phyloP scores from a whole-genome alignment of 129 eudicot species.

The Pittosporum tobira region DNA sequence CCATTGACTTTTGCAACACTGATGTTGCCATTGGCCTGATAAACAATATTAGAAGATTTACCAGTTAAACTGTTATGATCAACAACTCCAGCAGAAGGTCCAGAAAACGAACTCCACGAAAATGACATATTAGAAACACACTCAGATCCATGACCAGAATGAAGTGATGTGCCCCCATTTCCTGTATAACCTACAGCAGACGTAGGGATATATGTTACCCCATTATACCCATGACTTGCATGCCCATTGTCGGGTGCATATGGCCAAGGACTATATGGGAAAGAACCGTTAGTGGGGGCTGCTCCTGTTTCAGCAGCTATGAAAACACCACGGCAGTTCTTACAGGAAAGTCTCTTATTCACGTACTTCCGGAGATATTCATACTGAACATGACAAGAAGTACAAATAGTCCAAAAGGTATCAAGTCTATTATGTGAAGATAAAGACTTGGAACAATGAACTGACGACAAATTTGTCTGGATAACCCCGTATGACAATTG shows the following conservation, averaged over 20 bases:
- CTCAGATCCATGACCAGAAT: conserved; percentile 55
- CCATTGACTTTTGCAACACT: conserved; percentile 34
- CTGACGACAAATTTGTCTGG: conserved; percentile 18
- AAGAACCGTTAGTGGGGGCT: conserved; percentile 52
- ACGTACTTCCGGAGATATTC: conserved; percentile 90
- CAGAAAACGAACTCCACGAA: conserved; percentile 57
- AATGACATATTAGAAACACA: conserved; percentile 55
- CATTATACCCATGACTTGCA: conserved; percentile 37
- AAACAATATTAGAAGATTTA: conserved; percentile 24
- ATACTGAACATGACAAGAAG: conserved; percentile 90
- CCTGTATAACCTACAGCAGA: conserved; percentile 47
- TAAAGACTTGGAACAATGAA: conserved; percentile 31
- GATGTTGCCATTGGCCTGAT: conserved; percentile 33
- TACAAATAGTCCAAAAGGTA: conserved; percentile 93
- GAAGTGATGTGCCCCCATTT: conserved; percentile 49
- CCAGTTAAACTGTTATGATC: conserved; percentile 50
- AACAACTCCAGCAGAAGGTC: conserved; percentile 31
- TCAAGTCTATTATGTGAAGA: conserved; percentile 43
- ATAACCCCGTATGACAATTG: conserved; percentile 24
- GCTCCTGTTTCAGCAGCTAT: conserved; percentile 77
- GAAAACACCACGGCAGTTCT: conserved; percentile 87
- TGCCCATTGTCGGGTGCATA: conserved; percentile 48
- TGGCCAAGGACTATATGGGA: conserved; percentile 50
- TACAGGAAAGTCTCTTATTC: conserved; percentile 78
- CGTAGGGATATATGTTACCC: conserved; percentile 36